Conservation (phyloP, 139 green algal genomes). For the Haematococcus sp. region DNA sequence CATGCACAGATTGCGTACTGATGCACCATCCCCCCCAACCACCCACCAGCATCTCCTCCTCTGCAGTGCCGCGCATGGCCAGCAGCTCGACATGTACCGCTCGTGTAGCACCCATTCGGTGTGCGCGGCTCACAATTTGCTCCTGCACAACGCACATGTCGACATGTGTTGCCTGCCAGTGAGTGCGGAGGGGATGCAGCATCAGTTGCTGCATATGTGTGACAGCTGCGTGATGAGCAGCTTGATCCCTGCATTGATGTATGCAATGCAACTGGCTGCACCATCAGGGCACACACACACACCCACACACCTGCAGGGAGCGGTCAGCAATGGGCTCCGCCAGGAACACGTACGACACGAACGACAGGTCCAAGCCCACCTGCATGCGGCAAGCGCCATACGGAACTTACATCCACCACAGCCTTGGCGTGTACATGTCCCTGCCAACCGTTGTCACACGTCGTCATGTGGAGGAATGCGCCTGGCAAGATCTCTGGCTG, state of each 20-base stretch:
- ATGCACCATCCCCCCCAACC: no score
- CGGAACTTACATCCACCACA: neutral
- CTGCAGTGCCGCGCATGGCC: slow-evolving; percentile 76
- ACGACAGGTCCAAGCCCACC: slow-evolving; percentile 91
- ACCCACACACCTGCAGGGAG: slow-evolving; percentile 24
- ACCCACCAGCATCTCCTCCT: slow-evolving; percentile 66
- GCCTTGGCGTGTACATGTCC: neutral
- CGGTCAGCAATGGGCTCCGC: slow-evolving; percentile 93
- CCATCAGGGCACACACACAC: slow-evolving; percentile 4
- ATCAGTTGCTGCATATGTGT: no score
- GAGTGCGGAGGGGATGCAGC: no score
- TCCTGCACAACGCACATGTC: neutral
- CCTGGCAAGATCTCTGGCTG: no score
- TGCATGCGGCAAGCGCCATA: slow-evolving; percentile 21
- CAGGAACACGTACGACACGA: slow-evolving; percentile 84
- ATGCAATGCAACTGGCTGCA: no score
- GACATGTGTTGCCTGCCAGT: no score
- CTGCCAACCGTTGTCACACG: no score
- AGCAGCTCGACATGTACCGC: slow-evolving; percentile 78
- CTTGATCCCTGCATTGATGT: no score
- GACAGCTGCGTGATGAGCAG: no score
- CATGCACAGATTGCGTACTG: no score
- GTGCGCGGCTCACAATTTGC: slow-evolving; percentile 79
- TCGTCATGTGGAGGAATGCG: no score
- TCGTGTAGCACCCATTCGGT: slow-evolving; percentile 83